Evolutionary conservation across 345 rosid species (phyloP), one percentile per base, ranked within the genome.

Genomic region (Moringa oleifera): DNA sequence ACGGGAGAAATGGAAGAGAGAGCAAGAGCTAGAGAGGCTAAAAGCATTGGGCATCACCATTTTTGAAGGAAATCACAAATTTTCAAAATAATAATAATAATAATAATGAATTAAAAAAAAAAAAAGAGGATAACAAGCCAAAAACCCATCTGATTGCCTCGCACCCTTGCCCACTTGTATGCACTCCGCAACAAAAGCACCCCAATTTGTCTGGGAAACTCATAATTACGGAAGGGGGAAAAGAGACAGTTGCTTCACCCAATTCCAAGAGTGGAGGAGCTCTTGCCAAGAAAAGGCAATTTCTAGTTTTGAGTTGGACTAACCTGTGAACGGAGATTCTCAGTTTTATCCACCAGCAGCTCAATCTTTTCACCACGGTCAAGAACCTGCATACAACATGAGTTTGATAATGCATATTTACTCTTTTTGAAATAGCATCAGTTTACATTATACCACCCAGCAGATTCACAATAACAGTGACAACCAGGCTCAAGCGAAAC

Each of bases 331-430:
- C 91, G 95, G 71, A 95, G 96, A 71, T 89, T 91, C 77, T 95
- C 99, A 24, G 99, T 91, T 79, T 95, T 95, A 70, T 95, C 99
- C 65, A 95, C 99, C 75, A 95, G 78, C 58, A 95, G 83, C 79
- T 91, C 99, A 67, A 95, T 89, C 85, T 95, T 95, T 84, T 95
- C 99, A 60, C 99, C 97, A 53, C 99, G 93, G 68, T 91, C 97
- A 59, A 95, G 95, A 77, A 91, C 99, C 99, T 94, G 78, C 58
- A 57, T 25, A 23, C 37, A 20, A 57, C 7, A 31, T 4, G 37
- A 33, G 11, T 33, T 33, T 33, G 6, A 33, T 11, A 33, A 33
- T 33, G 11, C 5, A 52, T 55, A 55, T 47, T 56, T 20, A 45
- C 18, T 20, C n/a, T 33, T 51, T 52, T 7, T 16, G 13, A 46